Conservation (phyloP, 2,329 filamentous ascomycete species). For the Xylariaceae sp. region DNA sequence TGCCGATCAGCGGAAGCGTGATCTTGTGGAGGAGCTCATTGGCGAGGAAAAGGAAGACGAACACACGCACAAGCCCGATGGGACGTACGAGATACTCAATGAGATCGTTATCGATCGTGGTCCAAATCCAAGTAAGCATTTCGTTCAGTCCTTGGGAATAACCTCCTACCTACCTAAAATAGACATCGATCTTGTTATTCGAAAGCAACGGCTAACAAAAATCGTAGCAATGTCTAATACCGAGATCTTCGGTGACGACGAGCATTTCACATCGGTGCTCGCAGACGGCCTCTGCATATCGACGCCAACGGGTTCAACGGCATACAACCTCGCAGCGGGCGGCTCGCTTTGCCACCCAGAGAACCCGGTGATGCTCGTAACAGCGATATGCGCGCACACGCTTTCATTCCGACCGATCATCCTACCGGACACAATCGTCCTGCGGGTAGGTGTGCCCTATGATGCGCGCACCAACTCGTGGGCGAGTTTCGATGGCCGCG, state of each 20-base stretch:
- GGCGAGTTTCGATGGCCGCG: constrained; percentile 96
- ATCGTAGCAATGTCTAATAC: constrained; percentile 82
- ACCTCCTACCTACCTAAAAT: no score
- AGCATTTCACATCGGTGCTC: constrained; percentile 89
- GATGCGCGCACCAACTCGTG: constrained; percentile 84
- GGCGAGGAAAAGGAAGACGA: constrained; percentile 81
- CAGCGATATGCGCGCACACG: constrained; percentile 91
- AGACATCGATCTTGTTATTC: not conserved
- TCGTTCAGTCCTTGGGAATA: no score
- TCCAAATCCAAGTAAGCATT: constrained; percentile 75
- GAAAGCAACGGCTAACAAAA: constrained; percentile 3
- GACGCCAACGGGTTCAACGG: constrained; percentile 90
- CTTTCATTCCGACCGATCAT: constrained; percentile 96
- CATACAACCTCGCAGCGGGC: constrained; percentile 94
- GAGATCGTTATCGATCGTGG: constrained; percentile 95
- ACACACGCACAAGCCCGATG: constrained; percentile 79
- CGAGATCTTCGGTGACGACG: constrained; percentile 90
- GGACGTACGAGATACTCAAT: constrained; percentile 86
- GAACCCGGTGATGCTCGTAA: constrained; percentile 92
- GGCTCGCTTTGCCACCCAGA: constrained; percentile 93
- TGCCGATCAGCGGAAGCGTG: constrained; percentile 45
- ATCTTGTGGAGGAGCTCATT: constrained; percentile 85
- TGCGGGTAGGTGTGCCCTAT: constrained; percentile 92
- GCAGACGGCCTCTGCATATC: constrained; percentile 92
- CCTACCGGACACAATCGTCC: constrained; percentile 89